Evolutionary conservation across 768 basidiomycete genomes (phyloP).

Genomic region (Tylopilus balloui): DNA sequence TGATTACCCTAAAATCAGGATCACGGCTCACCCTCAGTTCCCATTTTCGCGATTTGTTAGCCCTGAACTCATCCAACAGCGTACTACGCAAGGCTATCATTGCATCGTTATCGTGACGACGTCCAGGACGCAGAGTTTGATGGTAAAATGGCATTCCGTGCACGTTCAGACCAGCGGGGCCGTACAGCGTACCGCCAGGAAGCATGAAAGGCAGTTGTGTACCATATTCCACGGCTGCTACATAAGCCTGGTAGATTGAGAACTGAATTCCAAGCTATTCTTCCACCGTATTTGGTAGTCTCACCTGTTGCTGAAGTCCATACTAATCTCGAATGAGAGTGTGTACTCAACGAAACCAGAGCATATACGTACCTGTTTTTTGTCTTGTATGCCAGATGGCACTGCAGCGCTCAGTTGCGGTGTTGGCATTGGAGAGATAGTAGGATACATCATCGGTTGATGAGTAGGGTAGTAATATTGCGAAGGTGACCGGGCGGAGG

Average conservation of each 20-base stretch:
- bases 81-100: slow-evolving; percentile 54
- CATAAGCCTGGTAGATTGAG: slow-evolving; percentile 35
- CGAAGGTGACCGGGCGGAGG: slow-evolving; percentile 44
- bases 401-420: slow-evolving; percentile 41
- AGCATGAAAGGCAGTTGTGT: slow-evolving; percentile 44
- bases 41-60: slow-evolving; percentile 77
- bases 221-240: slow-evolving; percentile 45
- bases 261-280: not conserved
- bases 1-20: not conserved
- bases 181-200: slow-evolving; percentile 43
- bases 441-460: slow-evolving; percentile 57
- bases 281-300: slow-evolving; percentile 15
- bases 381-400: slow-evolving; percentile 43
- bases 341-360: slow-evolving; percentile 1
- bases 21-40: slow-evolving; percentile 58
- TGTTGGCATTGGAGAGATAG: slow-evolving; percentile 51
- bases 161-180: slow-evolving; percentile 33
- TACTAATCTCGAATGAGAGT: slow-evolving; percentile 31
- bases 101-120: slow-evolving; percentile 41
- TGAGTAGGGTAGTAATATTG: slow-evolving; percentile 58
- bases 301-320: slow-evolving; percentile 45
- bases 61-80: slow-evolving; percentile 79
- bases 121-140: slow-evolving; percentile 40
- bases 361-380: slow-evolving; percentile 51
- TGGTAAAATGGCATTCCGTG: slow-evolving; percentile 35